phyloP scores from a whole-genome alignment of 345 rosid genomes.

The Aurinia saxatilis region DNA sequence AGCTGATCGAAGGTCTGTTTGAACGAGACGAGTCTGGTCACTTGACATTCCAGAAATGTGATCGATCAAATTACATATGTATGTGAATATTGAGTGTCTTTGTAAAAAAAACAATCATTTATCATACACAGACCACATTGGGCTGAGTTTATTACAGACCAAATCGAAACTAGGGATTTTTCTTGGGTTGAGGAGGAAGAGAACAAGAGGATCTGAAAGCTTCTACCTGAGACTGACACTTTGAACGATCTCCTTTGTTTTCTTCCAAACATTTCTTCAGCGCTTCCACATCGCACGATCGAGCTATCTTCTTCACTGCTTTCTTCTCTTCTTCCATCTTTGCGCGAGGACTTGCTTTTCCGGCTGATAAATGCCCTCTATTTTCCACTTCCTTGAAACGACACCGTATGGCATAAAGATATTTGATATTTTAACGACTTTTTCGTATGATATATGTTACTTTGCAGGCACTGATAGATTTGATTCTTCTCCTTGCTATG shows the following conservation, averaged over 20 bases:
- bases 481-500: too few relatives aligned
- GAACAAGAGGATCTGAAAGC: slow-evolving; percentile 78
- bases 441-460: too few relatives aligned
- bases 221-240: slow-evolving; percentile 67
- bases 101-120: background rate
- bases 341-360: background rate
- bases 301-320: slow-evolving; percentile 42
- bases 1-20: slow-evolving; percentile 57
- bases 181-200: slow-evolving; percentile 39
- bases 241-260: slow-evolving; percentile 66
- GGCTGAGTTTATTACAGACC: slow-evolving; percentile 24
- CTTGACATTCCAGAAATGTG: slow-evolving; percentile 34
- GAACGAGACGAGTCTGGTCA: slow-evolving; percentile 67
- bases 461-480: too few relatives aligned
- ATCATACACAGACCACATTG: slow-evolving; percentile 22
- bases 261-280: slow-evolving; percentile 84
- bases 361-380: background rate
- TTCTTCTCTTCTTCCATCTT: slow-evolving; percentile 27
- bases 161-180: slow-evolving; percentile 21
- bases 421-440: too few relatives aligned
- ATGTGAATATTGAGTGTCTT: background rate
- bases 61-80: background rate
- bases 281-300: slow-evolving; percentile 77
- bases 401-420: background rate
- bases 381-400: background rate